Evolutionary conservation across 2,329 filamentous ascomycete species (phyloP), one percentile per base, ranked within the genome.

Genomic region (Colletotrichum cordylinicola): DNA sequence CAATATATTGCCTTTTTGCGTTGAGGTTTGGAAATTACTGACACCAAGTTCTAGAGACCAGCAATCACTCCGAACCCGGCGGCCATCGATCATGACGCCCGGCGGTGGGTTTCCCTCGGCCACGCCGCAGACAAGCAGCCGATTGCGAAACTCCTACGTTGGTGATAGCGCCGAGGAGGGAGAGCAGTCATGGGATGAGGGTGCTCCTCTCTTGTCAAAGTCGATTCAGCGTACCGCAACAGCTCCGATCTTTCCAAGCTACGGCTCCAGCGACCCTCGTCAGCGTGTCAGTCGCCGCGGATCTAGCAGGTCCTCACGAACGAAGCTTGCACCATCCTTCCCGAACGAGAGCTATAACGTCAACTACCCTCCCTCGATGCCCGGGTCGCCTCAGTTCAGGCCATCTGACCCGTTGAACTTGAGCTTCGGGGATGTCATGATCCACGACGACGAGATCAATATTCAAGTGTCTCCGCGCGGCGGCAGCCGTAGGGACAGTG

Each of bases 291-390:
- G 87, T 75, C 87, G 87, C 18, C 85, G 87, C 24, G 84, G 82
- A n/a, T 91, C 90, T 15, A 89, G 85, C 79, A 86, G 84, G 69
- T 91, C 90, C 64, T 91, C 90, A 27, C 86, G 84, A 37, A 88
- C 84, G 67, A 88, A 84, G 79, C 80, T 85, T 6, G 79, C 81
- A 12, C 81, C 82, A 13, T 80, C 81, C 2, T 83, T 82, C 39
- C 80, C 71, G 66, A 80, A 82, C 77, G 90, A 91, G 35, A 85
- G 84, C 72, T 92, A 92, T 80, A 91, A 93, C 84, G 84, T 94
- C 76, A 94, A 94, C 79, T 92, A 94, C 77, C 93, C 93, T 5
- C 93, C 93, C 1, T 94, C 93, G 0, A 87, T 94, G 61, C 93
- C 93, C 3, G 91, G 90, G 1, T 92, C 91, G 9, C 93, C 93